Evolutionary conservation across 179 eudicot genomes (phyloP).

Genomic region (Amaranthus tricolor): DNA sequence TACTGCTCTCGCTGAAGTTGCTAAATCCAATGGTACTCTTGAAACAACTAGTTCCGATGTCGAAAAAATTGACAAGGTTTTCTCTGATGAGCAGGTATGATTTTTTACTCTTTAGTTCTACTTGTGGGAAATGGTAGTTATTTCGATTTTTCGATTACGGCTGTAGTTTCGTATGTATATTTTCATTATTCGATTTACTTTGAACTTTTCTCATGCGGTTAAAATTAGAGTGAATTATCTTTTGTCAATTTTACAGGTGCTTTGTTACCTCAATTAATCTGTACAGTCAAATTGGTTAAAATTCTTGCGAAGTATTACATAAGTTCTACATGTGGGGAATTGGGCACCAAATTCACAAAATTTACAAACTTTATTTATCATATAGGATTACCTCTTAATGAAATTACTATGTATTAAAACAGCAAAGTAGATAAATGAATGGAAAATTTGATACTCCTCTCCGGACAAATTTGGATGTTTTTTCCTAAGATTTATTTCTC

Average conservation of each 20-base stretch:
- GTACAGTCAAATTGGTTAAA: not conserved
- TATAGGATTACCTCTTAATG: too few species aligned
- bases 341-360: not conserved
- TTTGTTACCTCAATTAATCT: not conserved
- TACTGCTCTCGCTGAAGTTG: constrained; percentile 69
- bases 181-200: not conserved
- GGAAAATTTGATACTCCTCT: not conserved
- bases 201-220: too few species aligned
- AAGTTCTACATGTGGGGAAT: not conserved
- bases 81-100: constrained; percentile 41
- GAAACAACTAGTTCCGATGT: constrained; percentile 60
- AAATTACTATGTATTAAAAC: too few species aligned
- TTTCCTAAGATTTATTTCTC: not conserved
- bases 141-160: not conserved
- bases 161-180: not conserved
- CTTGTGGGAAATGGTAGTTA: not conserved
- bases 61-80: constrained; percentile 53
- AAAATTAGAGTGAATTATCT: not conserved
- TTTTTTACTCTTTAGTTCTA: not conserved
- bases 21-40: constrained; percentile 52
- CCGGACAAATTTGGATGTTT: not conserved
- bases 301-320: not conserved
- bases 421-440: too few species aligned
- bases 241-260: not conserved
- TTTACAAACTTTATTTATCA: not conserved